These are phyloP conservation scores for Nannizziopsis arthrosporioides DNA, from an alignment of 2,329 filamentous ascomycete species.

Conservation along the genomic window DNA sequence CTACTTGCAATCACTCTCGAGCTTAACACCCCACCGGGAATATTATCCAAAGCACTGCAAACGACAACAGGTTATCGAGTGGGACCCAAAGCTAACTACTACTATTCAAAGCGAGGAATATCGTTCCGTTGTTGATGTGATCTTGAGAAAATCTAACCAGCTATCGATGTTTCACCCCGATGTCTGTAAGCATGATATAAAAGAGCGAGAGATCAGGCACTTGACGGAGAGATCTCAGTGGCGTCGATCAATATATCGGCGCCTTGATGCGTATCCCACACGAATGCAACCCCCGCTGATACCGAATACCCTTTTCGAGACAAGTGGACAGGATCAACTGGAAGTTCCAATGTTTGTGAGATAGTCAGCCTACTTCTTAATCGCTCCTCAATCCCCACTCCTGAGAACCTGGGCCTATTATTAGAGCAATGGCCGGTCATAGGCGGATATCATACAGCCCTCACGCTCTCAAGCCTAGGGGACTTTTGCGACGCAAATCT, in stretches of 20 bases:
- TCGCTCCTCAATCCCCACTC: neutral
- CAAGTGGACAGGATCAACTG: neutral
- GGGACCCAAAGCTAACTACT: slow-evolving; percentile 26
- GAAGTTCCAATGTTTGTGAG: neutral
- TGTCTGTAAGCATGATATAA: neutral
- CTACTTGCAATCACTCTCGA: slow-evolving; percentile 17
- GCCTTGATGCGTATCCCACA: neutral
- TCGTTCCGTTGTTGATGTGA: slow-evolving; percentile 9
- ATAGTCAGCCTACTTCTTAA: neutral
- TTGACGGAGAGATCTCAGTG: slow-evolving; percentile 1
- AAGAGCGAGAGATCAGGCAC: neutral
- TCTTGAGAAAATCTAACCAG: slow-evolving; percentile 2
- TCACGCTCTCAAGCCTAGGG: neutral
- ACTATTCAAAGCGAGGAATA: slow-evolving; percentile 33
- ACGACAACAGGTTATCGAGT: slow-evolving; percentile 18
- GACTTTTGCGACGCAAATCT: neutral
- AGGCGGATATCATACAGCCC: neutral
- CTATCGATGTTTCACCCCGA: neutral
- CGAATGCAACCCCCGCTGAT: neutral
- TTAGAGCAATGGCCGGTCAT: slow-evolving; percentile 1
- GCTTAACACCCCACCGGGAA: slow-evolving; percentile 19
- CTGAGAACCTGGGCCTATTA: neutral
- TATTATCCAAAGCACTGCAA: slow-evolving; percentile 23
- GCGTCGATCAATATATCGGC: slow-evolving; percentile 5
- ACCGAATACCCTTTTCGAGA: neutral